Evolutionary conservation across 129 eudicot genomes (phyloP).

Genomic region (Ambrosia artemisiifolia): DNA sequence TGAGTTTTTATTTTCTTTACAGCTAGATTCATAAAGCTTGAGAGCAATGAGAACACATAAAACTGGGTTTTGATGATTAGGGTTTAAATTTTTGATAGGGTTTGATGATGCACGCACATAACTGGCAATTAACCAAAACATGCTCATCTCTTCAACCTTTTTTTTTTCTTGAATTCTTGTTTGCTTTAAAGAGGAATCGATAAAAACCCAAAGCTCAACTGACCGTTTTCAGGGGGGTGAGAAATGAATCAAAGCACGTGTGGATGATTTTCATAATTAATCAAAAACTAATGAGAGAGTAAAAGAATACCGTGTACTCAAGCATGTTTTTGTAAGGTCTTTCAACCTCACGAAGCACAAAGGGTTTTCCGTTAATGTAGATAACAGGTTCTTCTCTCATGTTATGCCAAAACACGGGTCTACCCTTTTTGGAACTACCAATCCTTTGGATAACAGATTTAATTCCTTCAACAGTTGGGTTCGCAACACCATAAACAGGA

Average conservation of each 20-base stretch:
- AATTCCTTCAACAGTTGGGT: conserved; percentile 94
- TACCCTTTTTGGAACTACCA: conserved; percentile 70
- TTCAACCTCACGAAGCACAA: conserved; percentile 98
- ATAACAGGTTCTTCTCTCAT: conserved; percentile 98
- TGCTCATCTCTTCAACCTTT: too few species aligned
- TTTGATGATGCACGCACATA: background rate
- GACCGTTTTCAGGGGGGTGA: background rate
- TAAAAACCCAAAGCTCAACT: background rate
- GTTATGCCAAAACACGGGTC: conserved; percentile 95
- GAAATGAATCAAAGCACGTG: background rate
- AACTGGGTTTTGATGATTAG: background rate
- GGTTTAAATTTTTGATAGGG: background rate
- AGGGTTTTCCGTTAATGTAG: conserved; percentile 93
- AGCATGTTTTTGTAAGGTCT: conserved; percentile 97
- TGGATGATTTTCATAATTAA: background rate
- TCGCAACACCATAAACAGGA: conserved; percentile 96
- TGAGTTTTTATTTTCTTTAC: background rate
- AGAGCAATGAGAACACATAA: background rate
- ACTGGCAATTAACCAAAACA: too few species aligned
- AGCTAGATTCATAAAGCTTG: background rate
- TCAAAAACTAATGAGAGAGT: conserved; percentile 9
- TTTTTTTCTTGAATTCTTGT: too few species aligned
- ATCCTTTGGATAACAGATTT: conserved; percentile 78
- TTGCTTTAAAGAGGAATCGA: too few species aligned
- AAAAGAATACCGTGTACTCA: conserved; percentile 73